Base-by-base conservation (phyloP, 1,284 basidiomycete genomes). In the Ganoderma sinense region DNA sequence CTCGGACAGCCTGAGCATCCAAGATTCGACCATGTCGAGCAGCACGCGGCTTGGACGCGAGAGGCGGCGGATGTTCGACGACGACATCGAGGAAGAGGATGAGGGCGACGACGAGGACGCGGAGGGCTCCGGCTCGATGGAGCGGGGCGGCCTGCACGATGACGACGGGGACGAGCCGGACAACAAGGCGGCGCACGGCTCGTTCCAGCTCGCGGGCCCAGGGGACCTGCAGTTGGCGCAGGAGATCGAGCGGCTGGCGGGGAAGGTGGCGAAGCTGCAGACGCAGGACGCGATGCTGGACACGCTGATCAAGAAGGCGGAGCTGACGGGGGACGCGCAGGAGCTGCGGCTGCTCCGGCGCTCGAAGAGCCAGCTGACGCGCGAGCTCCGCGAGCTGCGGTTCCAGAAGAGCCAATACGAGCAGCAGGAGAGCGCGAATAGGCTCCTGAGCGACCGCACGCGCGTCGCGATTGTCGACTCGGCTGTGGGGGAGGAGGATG, bases 351-450 rank as follows among this genome's bases (percentile, higher is more conserved):
- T 99, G 26, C 87, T 99, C 60, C 88, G 86, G 62, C 94, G 90
- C 73, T 97, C 95, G 0, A 94, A 93, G 75, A 87, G 91, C 11
- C 90, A 95, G 0, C 89, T 98, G 79, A 89, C 86, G 45, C 86
- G 95, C 61, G 97, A 99, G 77, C 84, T 96, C 40, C 87, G 96
- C 40, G 93, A 96, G 74, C 84, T 97, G 2, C 86, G 88, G 65
- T 97, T 98, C 81, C 96, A 98, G 82, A 95, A 94, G 80, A 87
- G 88, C 10, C 96, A 98, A 78, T 97, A 95, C 77, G 94, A 97
- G 76, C 92, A 95, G 76, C 96, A 97, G 78, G 95, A 97, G 76
- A 87, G 90, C 41, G 94, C 94, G 43, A 97, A 95, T 77, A 87
- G 92, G 5, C 87, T 98, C 7, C 83, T 94, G 40, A 93, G 94